Percentiles rank a stretch among this genome's conserved stretches.
phyloP scores from a whole-genome alignment of 1,284 basidiomycete species.

The Violaceomyces palustris region DNA sequence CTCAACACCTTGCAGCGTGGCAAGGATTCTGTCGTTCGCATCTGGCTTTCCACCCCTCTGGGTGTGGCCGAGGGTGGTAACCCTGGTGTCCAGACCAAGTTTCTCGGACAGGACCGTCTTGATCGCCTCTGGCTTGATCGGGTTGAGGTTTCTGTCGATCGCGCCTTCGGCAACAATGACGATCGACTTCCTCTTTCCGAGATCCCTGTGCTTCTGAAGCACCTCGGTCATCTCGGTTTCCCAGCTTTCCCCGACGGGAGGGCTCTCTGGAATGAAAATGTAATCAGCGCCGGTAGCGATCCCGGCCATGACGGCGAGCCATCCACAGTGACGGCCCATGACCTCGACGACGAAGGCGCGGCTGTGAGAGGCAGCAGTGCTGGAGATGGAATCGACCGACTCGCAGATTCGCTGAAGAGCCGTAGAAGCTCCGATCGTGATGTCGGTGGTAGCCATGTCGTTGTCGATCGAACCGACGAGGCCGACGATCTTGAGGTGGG shows the following conservation, averaged over 20 bases:
- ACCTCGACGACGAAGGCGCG: constrained; percentile 97
- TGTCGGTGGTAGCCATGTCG: constrained; percentile 94
- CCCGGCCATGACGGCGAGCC: constrained; percentile 88
- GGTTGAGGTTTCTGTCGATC: constrained; percentile 76
- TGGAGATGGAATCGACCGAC: constrained; percentile 95
- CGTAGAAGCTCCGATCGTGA: constrained; percentile 93
- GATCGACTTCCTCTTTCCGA: constrained; percentile 95
- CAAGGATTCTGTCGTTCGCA: constrained; percentile 85
- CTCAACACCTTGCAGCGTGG: constrained; percentile 89
- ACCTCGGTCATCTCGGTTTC: constrained; percentile 85
- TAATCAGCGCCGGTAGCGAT: constrained; percentile 94
- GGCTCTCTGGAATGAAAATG: constrained; percentile 91
- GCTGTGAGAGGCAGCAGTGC: constrained; percentile 90
- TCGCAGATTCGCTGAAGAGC: constrained; percentile 95
- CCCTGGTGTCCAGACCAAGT: constrained; percentile 86
- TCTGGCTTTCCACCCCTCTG: constrained; percentile 91
- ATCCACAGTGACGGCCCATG: constrained; percentile 97
- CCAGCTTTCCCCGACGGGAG: constrained; percentile 75
- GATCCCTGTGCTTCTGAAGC: constrained; percentile 78
- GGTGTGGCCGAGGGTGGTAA: constrained; percentile 96
- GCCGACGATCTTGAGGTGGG: constrained; percentile 89
- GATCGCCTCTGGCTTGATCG: constrained; percentile 83
- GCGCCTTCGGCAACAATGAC: constrained; percentile 97
- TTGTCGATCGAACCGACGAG: constrained; percentile 98
- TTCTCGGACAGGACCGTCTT: constrained; percentile 80